These are phyloP conservation scores for Teratosphaeria zuluensis DNA, from an alignment of 2,329 filamentous ascomycete genomes.

Conservation along the genomic window DNA sequence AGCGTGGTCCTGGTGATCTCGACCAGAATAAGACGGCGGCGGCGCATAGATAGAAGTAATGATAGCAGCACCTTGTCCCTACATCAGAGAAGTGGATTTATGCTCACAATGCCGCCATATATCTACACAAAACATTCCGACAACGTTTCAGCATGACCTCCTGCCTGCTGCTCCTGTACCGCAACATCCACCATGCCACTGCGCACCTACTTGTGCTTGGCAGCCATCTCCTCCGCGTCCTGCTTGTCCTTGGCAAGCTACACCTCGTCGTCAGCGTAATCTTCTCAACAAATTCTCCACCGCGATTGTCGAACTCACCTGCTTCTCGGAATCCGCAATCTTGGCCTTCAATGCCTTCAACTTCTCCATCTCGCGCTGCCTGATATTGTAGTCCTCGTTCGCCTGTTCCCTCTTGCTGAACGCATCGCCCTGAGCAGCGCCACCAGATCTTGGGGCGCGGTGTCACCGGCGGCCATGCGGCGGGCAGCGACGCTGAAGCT, in stretches of 20 bases:
- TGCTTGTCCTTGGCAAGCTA: conserved; percentile 16
- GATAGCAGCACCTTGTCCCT: too few species aligned
- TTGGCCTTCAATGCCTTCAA: conserved; percentile 26
- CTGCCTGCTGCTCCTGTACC: neutral
- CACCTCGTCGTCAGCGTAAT: neutral
- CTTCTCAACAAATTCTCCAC: neutral
- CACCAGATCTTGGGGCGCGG: conserved; percentile 32
- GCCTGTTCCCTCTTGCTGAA: conserved; percentile 90
- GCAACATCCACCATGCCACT: neutral
- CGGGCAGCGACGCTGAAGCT: conserved; percentile 34
- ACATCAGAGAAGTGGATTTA: too few species aligned
- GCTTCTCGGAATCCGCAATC: conserved; percentile 19
- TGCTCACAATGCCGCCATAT: neutral
- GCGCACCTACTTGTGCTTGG: conserved; percentile 7
- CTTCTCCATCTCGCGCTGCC: conserved; percentile 84
- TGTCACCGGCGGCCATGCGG: conserved; percentile 35
- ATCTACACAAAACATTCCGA: neutral
- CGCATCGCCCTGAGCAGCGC: conserved; percentile 56
- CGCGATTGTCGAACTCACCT: neutral
- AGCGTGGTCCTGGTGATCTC: too few species aligned
- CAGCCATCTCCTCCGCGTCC: conserved; percentile 10
- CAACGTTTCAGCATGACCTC: neutral
- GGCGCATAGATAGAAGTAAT: too few species aligned
- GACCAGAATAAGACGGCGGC: too few species aligned
- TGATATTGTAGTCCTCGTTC: conserved; percentile 74